Base-by-base conservation (phyloP, 2,329 filamentous ascomycete genomes). In the Monosporascus sp. region DNA sequence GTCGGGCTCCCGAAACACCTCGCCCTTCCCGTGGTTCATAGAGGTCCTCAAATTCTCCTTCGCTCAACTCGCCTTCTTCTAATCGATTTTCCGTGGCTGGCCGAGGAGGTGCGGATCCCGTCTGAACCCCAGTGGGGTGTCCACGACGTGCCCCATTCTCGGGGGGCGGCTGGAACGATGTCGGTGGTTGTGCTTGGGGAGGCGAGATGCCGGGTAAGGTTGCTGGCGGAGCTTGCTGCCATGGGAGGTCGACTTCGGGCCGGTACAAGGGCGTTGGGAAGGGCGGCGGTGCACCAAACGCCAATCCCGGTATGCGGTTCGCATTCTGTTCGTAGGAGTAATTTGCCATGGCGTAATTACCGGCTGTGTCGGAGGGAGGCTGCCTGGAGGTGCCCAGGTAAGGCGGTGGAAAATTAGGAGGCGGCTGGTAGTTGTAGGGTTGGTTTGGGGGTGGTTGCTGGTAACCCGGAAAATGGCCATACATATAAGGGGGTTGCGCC, bases 51-150 rank as follows among this genome's bases (percentile, higher is more conserved):
- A 79, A 76, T 60, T 87, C 84, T 18, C 78, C 81, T 61, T 93
- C 89, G 58, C 84, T 88, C 31, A 94, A 68, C 67, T 95, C 90
- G 17, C 88, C 89, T 63, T 95, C 89, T 63, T 94, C 89, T 26
- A 63, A 59, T 2, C 43, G 43, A 24, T 54, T 55, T 4, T 54
- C 46, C n/a, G 24, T 14, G 45, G 52, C 51, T 26, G 15, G 31
- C 31, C 46, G 51, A 24, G 50, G 48, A 35, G 53, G n/a, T 9
- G 18, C 22, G 8, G 31, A 26, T 20, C 9, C 37, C 18, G 28
- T 15, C 14, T 26, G 43, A 15, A 17, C 43, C 7, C 22, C 22
- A 14, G 9, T n/a, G 24, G 15, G 5, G 22, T 43, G 28, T 46
- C 26, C 48, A 15, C 11, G 17, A 24, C 24, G 35, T 17, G 18